Evolutionary conservation across 176 grass and related monocot species (phyloP).

Genomic region (Thinopyrum elongatum): DNA sequence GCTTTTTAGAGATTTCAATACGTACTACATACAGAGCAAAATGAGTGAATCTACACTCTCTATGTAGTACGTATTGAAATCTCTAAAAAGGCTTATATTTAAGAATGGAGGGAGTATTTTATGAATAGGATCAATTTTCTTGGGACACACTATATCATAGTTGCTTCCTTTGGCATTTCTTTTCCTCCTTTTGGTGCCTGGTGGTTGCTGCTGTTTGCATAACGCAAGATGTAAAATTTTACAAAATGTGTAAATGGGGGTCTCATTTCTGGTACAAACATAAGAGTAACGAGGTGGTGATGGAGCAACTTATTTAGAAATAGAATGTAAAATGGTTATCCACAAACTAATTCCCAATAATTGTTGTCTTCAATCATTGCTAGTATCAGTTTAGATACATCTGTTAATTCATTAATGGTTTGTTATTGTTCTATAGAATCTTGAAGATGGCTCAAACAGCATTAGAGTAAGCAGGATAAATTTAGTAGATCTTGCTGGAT

Average conservation of each 20-base stretch:
- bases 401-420: not conserved
- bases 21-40: no score
- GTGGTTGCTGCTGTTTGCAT: not conserved
- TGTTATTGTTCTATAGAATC: conserved; percentile 53
- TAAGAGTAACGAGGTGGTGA: not conserved
- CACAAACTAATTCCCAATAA: not conserved
- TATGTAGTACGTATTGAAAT: no score
- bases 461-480: conserved; percentile 89
- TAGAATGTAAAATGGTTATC: not conserved
- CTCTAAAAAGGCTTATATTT: no score
- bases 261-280: not conserved
- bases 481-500: conserved; percentile 97
- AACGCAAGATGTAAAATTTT: not conserved
- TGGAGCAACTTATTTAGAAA: not conserved
- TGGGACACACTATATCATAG: not conserved
- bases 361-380: not conserved
- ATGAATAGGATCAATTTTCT: not conserved
- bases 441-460: conserved; percentile 70
- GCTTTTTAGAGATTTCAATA: no score
- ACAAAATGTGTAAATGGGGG: not conserved
- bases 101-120: no score
- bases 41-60: no score
- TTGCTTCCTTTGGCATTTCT: not conserved
- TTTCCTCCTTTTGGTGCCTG: not conserved
- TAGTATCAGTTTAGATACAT: not conserved